These are phyloP conservation scores for Aspergillus chevalieri DNA, from an alignment of 2,329 filamentous ascomycete genomes.

Conservation along the genomic window DNA sequence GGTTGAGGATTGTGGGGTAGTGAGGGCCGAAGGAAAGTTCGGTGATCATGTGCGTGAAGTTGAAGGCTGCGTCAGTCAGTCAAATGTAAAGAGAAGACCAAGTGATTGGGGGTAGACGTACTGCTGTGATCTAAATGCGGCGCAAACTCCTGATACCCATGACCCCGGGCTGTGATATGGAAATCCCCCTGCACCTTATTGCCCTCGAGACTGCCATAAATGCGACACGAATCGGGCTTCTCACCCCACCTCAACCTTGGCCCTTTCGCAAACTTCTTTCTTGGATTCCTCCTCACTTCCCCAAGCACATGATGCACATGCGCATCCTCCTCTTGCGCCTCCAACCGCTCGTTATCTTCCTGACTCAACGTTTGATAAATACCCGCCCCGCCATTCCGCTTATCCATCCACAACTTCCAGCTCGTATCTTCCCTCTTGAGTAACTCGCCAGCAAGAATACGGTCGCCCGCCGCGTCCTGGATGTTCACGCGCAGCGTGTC, in stretches of 20 bases:
- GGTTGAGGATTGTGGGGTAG: constrained; percentile 88
- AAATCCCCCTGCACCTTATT: constrained; percentile 99
- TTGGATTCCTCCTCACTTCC: constrained; percentile 62
- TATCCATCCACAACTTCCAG: constrained; percentile 76
- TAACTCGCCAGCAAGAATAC: constrained; percentile 72
- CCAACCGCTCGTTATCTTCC: constrained; percentile 52
- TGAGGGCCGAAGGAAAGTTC: constrained; percentile 97
- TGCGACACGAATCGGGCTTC: constrained; percentile 69
- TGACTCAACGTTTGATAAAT: constrained; percentile 52
- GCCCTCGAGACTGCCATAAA: constrained; percentile 82
- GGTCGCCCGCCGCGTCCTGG: constrained; percentile 88
- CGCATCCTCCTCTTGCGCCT: constrained; percentile 59
- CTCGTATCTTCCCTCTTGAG: constrained; percentile 70
- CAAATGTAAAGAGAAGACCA: constrained; percentile 1
- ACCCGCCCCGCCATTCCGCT: constrained; percentile 57
- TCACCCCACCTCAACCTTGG: constrained; percentile 55
- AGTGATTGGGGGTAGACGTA: constrained; percentile 40
- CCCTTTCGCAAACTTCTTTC: constrained; percentile 63
- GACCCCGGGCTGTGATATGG: constrained; percentile 89
- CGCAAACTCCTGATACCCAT: constrained; percentile 82
- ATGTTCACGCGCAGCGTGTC: constrained; percentile 89
- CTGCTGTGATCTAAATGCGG: constrained; percentile 74
- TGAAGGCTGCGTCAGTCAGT: constrained; percentile 60
- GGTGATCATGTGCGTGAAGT: constrained; percentile 94
- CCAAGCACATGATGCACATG: constrained; percentile 89